phyloP scores from a whole-genome alignment of 2,329 filamentous ascomycete genomes.

The Xylaria hypoxylon region DNA sequence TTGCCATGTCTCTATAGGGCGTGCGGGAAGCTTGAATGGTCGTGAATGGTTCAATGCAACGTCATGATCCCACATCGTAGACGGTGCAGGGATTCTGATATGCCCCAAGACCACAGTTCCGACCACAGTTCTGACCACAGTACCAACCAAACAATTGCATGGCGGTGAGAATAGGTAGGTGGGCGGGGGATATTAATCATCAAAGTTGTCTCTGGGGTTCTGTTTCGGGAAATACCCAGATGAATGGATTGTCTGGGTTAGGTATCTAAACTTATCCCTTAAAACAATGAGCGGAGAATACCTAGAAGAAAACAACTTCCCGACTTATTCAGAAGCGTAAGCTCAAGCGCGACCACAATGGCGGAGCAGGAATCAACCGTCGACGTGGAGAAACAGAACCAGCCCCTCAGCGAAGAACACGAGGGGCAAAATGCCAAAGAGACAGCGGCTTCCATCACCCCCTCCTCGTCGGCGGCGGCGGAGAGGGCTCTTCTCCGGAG shows the following conservation, averaged over 20 bases:
- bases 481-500: slow-evolving; percentile 52
- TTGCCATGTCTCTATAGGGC: slow-evolving; percentile 2
- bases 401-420: slow-evolving; percentile 40
- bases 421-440: slow-evolving; percentile 38
- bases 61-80: background rate
- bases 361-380: slow-evolving; percentile 34
- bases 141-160: slow-evolving; percentile 19
- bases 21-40: slow-evolving; percentile 2
- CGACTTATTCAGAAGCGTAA: background rate
- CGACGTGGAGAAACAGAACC: slow-evolving; percentile 46
- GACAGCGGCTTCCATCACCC: slow-evolving; percentile 20
- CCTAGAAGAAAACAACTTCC: no score
- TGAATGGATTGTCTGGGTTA: background rate
- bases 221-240: slow-evolving; percentile 1
- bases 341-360: slow-evolving; percentile 35
- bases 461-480: slow-evolving; percentile 31
- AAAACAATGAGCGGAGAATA: background rate
- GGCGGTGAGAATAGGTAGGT: slow-evolving; percentile 27
- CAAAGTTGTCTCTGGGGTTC: background rate
- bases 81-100: slow-evolving; percentile 17
- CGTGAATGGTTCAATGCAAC: slow-evolving; percentile 18
- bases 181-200: slow-evolving; percentile 1
- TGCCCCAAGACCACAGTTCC: slow-evolving; percentile 24
- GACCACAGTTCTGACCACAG: background rate
- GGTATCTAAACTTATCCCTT: background rate